Evolutionary conservation across 345 rosid genomes (phyloP).

Genomic region (Arabidopsis suecica): DNA sequence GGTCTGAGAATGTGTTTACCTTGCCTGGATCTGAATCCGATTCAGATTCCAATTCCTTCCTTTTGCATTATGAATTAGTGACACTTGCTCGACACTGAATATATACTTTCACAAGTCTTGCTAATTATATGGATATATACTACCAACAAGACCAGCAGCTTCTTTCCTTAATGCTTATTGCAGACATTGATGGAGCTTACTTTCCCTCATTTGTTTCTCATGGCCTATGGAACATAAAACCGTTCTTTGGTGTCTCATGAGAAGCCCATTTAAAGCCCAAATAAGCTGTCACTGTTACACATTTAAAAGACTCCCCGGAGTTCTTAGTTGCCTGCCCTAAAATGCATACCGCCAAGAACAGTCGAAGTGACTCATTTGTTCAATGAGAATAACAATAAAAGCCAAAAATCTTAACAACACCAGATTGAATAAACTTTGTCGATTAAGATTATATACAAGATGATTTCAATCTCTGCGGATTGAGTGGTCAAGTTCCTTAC

Average conservation of each 20-base stretch:
- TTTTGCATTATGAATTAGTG: too few relatives aligned
- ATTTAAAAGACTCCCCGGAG: background rate
- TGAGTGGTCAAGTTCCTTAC: slow-evolving; percentile 96
- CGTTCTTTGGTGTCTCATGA: background rate
- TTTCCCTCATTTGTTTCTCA: too few relatives aligned
- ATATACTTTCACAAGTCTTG: too few relatives aligned
- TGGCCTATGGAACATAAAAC: background rate
- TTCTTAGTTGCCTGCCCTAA: background rate
- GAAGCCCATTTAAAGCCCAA: slow-evolving; percentile 18
- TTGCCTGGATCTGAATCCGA: background rate
- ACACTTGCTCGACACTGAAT: too few relatives aligned
- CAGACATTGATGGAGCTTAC: too few relatives aligned
- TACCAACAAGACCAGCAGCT: too few relatives aligned
- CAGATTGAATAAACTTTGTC: background rate
- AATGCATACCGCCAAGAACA: background rate
- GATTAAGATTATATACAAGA: slow-evolving; percentile 82
- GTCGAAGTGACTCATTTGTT: background rate
- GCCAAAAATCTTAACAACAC: background rate
- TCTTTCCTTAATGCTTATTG: background rate
- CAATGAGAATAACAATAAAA: background rate
- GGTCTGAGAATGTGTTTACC: background rate
- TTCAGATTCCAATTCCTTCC: too few relatives aligned
- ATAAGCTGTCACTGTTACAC: background rate
- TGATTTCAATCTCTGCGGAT: slow-evolving; percentile 95
- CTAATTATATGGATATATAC: too few relatives aligned